Evolutionary conservation across 108 stramenopile species (phyloP), one percentile per base, ranked within the genome.

Genomic region (Nitzschia sp.): DNA sequence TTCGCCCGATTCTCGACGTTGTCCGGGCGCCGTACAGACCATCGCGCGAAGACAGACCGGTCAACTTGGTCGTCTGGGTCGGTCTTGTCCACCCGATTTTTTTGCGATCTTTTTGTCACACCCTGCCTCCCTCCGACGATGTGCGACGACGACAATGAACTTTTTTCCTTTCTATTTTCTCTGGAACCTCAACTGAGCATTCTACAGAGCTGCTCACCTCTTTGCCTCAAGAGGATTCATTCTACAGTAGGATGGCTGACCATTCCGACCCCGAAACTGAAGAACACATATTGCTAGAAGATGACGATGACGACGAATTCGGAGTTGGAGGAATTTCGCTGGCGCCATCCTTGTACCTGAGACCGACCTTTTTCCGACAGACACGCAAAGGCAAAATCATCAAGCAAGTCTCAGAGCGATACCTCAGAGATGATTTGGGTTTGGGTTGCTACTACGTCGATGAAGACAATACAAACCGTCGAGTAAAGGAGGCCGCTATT

Each of bases 381-480:
- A 84, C 86, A 17, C 65, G 82, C 54, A 82, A 80, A 51, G 94
- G 94, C 17, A 92, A 92, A 54, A 88, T 95, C 61, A 69, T 90
- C 49, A 87, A 92, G 68, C 70, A 77, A 26, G 88, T 90, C 15
- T 76, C 78, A 6, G 91, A 95, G 72, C 82, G 81, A 26, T 95
- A 91, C 70, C 75, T 92, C 11, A 87, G 94, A 13, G 89, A 95
- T 69, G 94, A 95, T 78, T 73, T 95, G 55, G 94, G 91, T 45
- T 72, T 82, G 42, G 93, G 93, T 46, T 65, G 65, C 76, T 79
- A 78, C 82, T 73, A 61, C 78, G 72, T 65, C 27, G 74, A 77
- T 27, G 36, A 62, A 6, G 24, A 55, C 15, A 53, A 19, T 4
- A 70, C 59, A 11, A 71, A 71, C 46, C 74, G 66, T 32, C 81